Evolutionary conservation across 2,329 filamentous ascomycete species (phyloP).

Genomic region (Zymoseptoria tritici): DNA sequence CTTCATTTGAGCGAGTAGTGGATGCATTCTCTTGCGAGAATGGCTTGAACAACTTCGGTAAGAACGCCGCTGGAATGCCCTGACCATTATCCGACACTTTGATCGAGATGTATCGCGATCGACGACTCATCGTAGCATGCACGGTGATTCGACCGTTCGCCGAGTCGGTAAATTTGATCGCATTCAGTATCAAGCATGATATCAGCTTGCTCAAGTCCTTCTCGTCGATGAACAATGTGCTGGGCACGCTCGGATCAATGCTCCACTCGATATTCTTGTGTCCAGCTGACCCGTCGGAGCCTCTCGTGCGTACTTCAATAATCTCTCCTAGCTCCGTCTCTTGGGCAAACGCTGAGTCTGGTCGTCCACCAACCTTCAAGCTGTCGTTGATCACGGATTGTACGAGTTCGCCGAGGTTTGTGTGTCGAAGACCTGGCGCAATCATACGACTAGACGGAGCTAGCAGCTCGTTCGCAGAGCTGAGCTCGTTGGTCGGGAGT

Average conservation of each 20-base stretch:
- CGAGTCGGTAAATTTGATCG: constrained; percentile 61
- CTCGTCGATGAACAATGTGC: constrained; percentile 53
- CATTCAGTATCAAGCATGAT: constrained; percentile 58
- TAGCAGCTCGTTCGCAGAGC: constrained; percentile 3
- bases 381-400: constrained; percentile 47
- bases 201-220: constrained; percentile 57
- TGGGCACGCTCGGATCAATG: constrained; percentile 45
- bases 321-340: constrained; percentile 42
- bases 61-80: constrained; percentile 59
- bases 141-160: constrained; percentile 51
- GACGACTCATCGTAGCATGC: constrained; percentile 43
- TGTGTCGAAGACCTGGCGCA: constrained; percentile 41
- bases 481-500: constrained; percentile 9
- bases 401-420: constrained; percentile 42
- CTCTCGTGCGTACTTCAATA: constrained; percentile 42
- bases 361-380: constrained; percentile 45
- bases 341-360: constrained; percentile 44
- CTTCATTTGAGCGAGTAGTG: constrained; percentile 59
- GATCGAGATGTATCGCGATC: constrained; percentile 50
- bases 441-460: constrained; percentile 27
- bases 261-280: constrained; percentile 45
- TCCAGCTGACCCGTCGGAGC: constrained; percentile 37
- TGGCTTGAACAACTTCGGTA: constrained; percentile 60
- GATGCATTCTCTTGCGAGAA: constrained; percentile 64
- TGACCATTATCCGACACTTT: constrained; percentile 59